phyloP scores from a whole-genome alignment of 352 stramenopile species.

The Pythium rishiriense region DNA sequence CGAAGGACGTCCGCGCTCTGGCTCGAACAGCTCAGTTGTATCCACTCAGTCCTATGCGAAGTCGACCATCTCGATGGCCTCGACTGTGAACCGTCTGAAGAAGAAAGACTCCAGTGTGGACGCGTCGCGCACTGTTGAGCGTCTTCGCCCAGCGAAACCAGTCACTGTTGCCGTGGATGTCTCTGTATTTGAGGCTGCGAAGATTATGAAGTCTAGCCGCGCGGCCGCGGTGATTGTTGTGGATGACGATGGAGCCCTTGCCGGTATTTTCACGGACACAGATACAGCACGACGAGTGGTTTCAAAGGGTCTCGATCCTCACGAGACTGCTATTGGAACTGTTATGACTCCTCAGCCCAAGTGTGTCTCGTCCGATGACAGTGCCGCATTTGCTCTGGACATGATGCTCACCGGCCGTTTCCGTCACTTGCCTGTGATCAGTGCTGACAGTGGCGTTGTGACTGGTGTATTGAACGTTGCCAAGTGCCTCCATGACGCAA shows the following conservation, averaged over 20 bases:
- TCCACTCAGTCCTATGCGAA: constrained; percentile 78
- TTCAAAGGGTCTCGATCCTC: constrained; percentile 68
- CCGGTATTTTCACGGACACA: constrained; percentile 95
- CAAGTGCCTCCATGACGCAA: constrained; percentile 98
- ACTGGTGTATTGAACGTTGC: constrained; percentile 97
- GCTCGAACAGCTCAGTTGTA: constrained; percentile 71
- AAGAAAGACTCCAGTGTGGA: constrained; percentile 50
- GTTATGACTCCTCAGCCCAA: constrained; percentile 88
- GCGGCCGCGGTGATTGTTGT: constrained; percentile 92
- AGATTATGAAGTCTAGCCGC: constrained; percentile 91
- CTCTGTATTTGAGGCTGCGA: constrained; percentile 86
- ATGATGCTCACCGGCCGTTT: constrained; percentile 92
- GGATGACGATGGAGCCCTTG: constrained; percentile 81
- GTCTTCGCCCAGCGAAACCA: constrained; percentile 84
- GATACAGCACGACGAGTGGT: constrained; percentile 83
- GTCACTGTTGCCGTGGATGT: constrained; percentile 80
- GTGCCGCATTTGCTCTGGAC: constrained; percentile 76
- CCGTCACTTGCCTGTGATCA: constrained; percentile 96
- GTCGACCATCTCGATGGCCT: constrained; percentile 82
- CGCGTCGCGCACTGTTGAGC: constrained; percentile 69
- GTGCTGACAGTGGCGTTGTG: constrained; percentile 75
- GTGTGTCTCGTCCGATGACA: constrained; percentile 84
- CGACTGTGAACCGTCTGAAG: constrained; percentile 66
- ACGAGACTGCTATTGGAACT: constrained; percentile 59
- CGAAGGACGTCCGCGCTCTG: constrained; percentile 53